Base-by-base conservation (phyloP, 169 alveolate species). In the Amoebophrya sp. region DNA sequence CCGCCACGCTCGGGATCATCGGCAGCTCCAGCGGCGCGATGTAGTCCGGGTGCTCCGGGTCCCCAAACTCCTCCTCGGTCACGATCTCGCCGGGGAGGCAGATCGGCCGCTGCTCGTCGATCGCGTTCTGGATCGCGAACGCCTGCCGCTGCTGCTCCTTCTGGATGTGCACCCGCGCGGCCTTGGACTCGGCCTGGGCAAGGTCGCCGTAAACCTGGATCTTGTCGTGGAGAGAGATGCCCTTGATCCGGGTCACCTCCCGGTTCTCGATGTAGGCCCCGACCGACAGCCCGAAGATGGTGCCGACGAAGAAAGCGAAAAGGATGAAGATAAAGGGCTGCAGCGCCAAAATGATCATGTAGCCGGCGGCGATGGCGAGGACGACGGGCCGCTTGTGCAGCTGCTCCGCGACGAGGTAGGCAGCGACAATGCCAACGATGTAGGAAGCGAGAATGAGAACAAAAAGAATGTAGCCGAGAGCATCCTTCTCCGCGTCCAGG, bases 271-370 rank as follows among this genome's bases (percentile, higher is more conserved):
- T 58, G 78, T 58, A n/a, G 34, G 39, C 78, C 10, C 78, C 78
- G 78, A 58, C 78, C 34, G 78, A 16, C 29, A 58, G 78, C 4
- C 78, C 78, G 78, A 58, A 58, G 78, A 58, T 2, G 4, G 34
- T 29, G 29, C 78, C 78, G 78, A 58, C 23, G 78, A 58, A 58
- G 29, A 58, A n/a, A 13, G 78, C 78, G 34, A 58, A 58, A 10
- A 58, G 78, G 78, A 58, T 58, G 78, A 58, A 58, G 34, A 58
- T 58, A 29, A 58, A 58, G 78, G 78, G 78, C 78, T 58, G 78
- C 78, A 58, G 34, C 38, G 78, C 78, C 38, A 58, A 29, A 16
- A 58, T 58, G 34, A 58, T 2, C 78, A 58, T 58, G 78, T 58
- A 58, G 34, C 38, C 78, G 34, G 78, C 7, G 5, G 78, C 78